Conservation (phyloP, 176 grass and related monocot species). For the Miscanthus lutarioriparius region DNA sequence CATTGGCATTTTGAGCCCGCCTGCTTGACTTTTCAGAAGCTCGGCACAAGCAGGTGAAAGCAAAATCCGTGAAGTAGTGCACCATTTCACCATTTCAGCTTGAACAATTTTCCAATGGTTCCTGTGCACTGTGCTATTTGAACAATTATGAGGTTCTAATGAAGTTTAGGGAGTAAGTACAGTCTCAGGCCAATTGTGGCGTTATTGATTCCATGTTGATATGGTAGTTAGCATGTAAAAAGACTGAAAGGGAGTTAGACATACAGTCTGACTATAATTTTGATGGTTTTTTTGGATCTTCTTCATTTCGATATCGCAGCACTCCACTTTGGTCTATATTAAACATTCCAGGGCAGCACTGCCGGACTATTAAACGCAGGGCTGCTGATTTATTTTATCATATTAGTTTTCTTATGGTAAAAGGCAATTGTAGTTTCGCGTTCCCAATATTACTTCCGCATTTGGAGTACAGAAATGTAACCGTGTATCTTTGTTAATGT, state of each 20-base stretch:
- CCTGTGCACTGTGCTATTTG: not conserved
- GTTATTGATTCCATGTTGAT: no score
- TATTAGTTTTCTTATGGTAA: not conserved
- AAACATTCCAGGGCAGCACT: no score
- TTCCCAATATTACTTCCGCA: not conserved
- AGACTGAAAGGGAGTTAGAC: no score
- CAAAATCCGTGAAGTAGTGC: not conserved
- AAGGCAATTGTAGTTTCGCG: not conserved
- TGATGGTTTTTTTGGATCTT: not conserved
- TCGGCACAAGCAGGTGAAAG: not conserved
- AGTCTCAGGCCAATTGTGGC: not conserved
- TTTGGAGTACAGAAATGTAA: not conserved
- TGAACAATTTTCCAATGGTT: no score
- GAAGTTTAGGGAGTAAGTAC: no score
- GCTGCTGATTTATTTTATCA: not conserved
- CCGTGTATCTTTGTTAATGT: not conserved
- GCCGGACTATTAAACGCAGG: not conserved
- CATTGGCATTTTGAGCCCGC: not conserved
- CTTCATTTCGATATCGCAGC: not conserved
- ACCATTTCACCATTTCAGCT: not conserved
- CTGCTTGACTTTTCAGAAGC: not conserved
- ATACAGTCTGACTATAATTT: not conserved
- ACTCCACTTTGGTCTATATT: no score
- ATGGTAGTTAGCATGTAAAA: no score
- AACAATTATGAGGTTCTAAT: not conserved